Evolutionary conservation across 495 filamentous ascomycete species (phyloP).

Genomic region (Penicillium riverlandense): DNA sequence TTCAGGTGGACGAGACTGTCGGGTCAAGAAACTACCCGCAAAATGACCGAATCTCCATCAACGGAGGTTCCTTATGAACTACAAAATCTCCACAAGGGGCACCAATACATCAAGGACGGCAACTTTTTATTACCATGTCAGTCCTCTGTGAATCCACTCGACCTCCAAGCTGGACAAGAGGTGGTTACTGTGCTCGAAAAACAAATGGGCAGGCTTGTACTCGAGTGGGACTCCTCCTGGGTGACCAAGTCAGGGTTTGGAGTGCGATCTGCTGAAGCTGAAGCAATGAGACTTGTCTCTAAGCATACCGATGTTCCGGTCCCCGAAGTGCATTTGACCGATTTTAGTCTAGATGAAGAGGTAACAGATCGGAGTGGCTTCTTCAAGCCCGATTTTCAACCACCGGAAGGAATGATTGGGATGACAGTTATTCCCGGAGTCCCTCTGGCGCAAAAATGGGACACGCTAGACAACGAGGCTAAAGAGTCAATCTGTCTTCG

Average conservation of each 20-base stretch:
- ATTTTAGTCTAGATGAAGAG: too few relatives aligned
- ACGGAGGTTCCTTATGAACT: conserved; percentile 1
- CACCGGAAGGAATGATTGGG: conserved; percentile 3
- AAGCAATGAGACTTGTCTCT: too few relatives aligned
- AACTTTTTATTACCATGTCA: conserved; percentile 10
- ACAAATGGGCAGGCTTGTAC: conserved; percentile 12
- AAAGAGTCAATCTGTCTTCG: conserved; percentile 28
- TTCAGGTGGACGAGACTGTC: too few relatives aligned
- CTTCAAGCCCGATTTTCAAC: not conserved
- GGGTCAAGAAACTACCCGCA: not conserved
- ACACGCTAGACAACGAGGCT: conserved; percentile 14
- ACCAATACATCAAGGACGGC: conserved; percentile 14
- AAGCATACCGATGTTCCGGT: too few relatives aligned
- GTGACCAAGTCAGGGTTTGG: too few relatives aligned
- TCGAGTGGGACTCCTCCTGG: conserved; percentile 14
- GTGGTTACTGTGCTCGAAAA: conserved; percentile 13
- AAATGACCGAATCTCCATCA: conserved; percentile 6
- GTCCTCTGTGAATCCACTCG: conserved; percentile 6
- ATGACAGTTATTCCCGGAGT: conserved; percentile 19
- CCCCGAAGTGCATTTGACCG: too few relatives aligned
- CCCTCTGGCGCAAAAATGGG: conserved; percentile 19
- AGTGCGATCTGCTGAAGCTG: too few relatives aligned
- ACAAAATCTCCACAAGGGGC: conserved; percentile 7
- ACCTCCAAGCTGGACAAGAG: conserved; percentile 10
- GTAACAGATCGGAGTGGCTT: not conserved